A percentile compares a stretch with the other conserved stretches of the same genome.
Evolutionary conservation across 2,329 filamentous ascomycete species (phyloP).

Genomic region (Aspergillus neoniger): DNA sequence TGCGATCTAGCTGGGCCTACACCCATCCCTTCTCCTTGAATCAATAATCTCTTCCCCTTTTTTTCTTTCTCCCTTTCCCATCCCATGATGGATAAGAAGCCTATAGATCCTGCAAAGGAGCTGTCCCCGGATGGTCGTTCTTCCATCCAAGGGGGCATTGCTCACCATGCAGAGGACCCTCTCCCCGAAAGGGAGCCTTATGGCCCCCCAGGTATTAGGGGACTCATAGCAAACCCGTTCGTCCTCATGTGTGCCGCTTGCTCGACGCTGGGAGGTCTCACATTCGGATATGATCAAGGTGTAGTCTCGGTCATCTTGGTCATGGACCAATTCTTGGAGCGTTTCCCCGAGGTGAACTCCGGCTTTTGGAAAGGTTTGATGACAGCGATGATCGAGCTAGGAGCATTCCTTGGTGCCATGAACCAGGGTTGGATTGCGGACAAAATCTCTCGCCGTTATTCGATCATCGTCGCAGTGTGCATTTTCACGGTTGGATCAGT

Average conservation of each 20-base stretch:
- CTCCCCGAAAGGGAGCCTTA: constrained; percentile 34
- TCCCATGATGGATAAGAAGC: constrained; percentile 24
- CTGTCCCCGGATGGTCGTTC: constrained; percentile 17
- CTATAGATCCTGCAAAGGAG: constrained; percentile 19
- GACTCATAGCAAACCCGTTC: constrained; percentile 52
- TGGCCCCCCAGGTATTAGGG: constrained; percentile 45
- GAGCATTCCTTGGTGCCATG: constrained; percentile 51
- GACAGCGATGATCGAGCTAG: constrained; percentile 59
- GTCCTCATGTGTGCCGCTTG: constrained; percentile 55
- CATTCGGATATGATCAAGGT: constrained; percentile 54
- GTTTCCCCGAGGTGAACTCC: constrained; percentile 47
- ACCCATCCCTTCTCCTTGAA: background rate
- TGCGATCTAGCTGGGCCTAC: background rate
- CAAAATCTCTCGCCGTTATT: constrained; percentile 54
- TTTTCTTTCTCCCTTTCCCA: background rate
- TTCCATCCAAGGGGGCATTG: constrained; percentile 29
- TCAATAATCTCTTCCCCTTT: background rate
- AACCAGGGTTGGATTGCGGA: constrained; percentile 56
- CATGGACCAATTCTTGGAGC: constrained; percentile 54
- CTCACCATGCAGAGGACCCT: constrained; percentile 37
- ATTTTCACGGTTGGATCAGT: constrained; percentile 56
- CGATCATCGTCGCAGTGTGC: constrained; percentile 53
- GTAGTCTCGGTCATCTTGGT: constrained; percentile 52
- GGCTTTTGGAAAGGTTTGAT: constrained; percentile 50
- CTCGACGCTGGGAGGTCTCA: constrained; percentile 52